These are phyloP conservation scores for Theileria parva DNA, from an alignment of 169 alveolate genomes.

Conservation along the genomic window DNA sequence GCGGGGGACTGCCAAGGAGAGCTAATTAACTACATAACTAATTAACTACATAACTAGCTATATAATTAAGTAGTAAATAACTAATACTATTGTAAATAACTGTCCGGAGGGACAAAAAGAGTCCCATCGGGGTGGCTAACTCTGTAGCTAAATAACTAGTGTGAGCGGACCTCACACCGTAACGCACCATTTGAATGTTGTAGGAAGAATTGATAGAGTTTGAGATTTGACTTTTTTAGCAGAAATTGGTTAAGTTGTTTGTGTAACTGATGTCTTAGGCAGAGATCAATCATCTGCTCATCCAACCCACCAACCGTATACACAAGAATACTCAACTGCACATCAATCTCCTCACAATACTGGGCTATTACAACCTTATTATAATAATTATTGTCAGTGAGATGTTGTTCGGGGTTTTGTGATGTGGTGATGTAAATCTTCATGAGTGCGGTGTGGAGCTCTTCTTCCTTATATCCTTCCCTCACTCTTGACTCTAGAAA, in stretches of 20 bases:
- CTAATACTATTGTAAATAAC: too few species aligned
- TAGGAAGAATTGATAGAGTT: neutral
- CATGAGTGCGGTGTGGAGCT: constrained; percentile 96
- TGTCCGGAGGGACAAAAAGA: too few species aligned
- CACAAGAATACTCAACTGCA: constrained; percentile 98
- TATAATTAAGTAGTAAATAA: too few species aligned
- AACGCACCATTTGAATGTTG: too few species aligned
- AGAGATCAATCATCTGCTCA: constrained; percentile 95
- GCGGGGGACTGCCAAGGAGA: neutral
- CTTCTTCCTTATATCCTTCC: constrained; percentile 54
- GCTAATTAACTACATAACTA: too few species aligned
- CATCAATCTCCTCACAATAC: constrained; percentile 99
- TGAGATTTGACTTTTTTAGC: constrained; percentile 21
- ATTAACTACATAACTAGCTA: too few species aligned
- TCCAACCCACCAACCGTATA: constrained; percentile 97
- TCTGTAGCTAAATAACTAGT: neutral
- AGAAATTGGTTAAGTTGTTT: constrained; percentile 39
- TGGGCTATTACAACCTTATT: constrained; percentile 96
- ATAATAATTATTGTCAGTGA: constrained; percentile 94
- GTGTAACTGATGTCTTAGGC: constrained; percentile 90
- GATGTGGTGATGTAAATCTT: constrained; percentile 96
- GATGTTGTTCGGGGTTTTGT: constrained; percentile 93
- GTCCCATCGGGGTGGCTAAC: too few species aligned
- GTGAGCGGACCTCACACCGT: too few species aligned
- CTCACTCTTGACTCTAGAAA: constrained; percentile 45